Evolutionary conservation across 2,329 filamentous ascomycete species (phyloP).

Genomic region (Capronia americana): DNA sequence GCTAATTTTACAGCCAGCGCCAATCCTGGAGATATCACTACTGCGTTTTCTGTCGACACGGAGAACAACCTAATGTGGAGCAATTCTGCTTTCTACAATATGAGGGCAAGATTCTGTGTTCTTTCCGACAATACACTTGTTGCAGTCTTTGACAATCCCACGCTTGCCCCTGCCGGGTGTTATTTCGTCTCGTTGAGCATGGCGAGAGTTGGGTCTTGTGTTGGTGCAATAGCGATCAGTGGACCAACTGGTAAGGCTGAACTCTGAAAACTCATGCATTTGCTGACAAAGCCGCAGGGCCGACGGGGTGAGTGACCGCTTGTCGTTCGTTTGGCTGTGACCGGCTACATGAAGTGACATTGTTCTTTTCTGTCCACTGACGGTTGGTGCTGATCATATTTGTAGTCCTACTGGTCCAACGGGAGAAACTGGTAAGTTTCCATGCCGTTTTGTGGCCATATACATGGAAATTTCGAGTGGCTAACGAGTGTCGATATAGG

Average conservation of each 20-base stretch:
- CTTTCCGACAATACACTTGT: slow-evolving; percentile 33
- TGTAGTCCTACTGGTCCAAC: slow-evolving; percentile 5
- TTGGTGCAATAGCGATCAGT: slow-evolving; percentile 9
- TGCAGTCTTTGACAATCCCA: slow-evolving; percentile 32
- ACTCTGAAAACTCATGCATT: background rate
- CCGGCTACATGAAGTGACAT: background rate
- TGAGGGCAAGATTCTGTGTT: slow-evolving; percentile 36
- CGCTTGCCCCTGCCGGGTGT: slow-evolving; percentile 30
- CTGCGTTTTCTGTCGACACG: slow-evolving; percentile 35
- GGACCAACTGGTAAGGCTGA: slow-evolving; percentile 16
- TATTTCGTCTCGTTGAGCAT: slow-evolving; percentile 35
- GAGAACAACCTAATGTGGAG: slow-evolving; percentile 35
- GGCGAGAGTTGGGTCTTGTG: slow-evolving; percentile 18
- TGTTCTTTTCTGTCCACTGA: background rate
- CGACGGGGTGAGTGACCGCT: slow-evolving; percentile 1
- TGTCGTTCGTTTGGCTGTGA: background rate
- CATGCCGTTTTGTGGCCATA: background rate
- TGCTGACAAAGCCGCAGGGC: slow-evolving; percentile 3
- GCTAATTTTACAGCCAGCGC: slow-evolving; percentile 32
- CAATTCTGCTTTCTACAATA: slow-evolving; percentile 35
- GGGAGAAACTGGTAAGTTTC: slow-evolving; percentile 5
- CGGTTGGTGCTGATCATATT: slow-evolving; percentile 1
- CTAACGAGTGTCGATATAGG: background rate
- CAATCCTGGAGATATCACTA: slow-evolving; percentile 34
- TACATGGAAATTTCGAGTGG: background rate